Percentiles rank a stretch among this genome's conserved stretches.
These are phyloP conservation scores for Phialophora chinensis DNA, from an alignment of 2,329 filamentous ascomycete species.

Conservation along the genomic window DNA sequence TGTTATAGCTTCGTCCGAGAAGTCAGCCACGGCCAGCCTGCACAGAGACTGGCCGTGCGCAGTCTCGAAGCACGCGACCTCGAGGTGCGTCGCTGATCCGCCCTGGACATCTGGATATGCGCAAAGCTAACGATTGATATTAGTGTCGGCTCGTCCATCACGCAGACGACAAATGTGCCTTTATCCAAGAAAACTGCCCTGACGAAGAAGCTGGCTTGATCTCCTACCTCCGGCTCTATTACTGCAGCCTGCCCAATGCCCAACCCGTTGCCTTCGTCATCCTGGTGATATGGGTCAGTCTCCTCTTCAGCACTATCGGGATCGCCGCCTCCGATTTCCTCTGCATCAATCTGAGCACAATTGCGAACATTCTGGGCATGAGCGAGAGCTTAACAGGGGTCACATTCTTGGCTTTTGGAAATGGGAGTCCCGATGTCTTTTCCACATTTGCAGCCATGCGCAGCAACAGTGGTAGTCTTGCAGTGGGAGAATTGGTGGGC, in stretches of 20 bases:
- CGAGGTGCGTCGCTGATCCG: conserved; percentile 28
- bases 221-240: conserved; percentile 88
- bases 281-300: conserved; percentile 79
- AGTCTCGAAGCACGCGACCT: conserved; percentile 32
- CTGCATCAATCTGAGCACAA: conserved; percentile 93
- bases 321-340: conserved; percentile 99
- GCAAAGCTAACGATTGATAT: conserved; percentile 20
- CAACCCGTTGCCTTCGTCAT: conserved; percentile 80
- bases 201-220: conserved; percentile 90
- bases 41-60: conserved; percentile 23
- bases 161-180: conserved; percentile 81
- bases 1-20: conserved; percentile 33
- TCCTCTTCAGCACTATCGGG: conserved; percentile 95
- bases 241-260: conserved; percentile 73
- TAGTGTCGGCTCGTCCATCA: conserved; percentile 81
- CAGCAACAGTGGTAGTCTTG: conserved; percentile 95
- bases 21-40: conserved; percentile 2
- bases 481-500: conserved; percentile 91
- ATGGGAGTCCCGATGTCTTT: conserved; percentile 97
- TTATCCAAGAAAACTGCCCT: conserved; percentile 78
- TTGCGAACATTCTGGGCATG: conserved; percentile 84
- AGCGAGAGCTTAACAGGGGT: conserved; percentile 96
- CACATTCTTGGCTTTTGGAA: conserved; percentile 94
- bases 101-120: not conserved
- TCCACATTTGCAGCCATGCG: conserved; percentile 98